Evolutionary conservation across 768 basidiomycete species (phyloP), one percentile per base, ranked within the genome.

Genomic region (Suillus ampliporus): DNA sequence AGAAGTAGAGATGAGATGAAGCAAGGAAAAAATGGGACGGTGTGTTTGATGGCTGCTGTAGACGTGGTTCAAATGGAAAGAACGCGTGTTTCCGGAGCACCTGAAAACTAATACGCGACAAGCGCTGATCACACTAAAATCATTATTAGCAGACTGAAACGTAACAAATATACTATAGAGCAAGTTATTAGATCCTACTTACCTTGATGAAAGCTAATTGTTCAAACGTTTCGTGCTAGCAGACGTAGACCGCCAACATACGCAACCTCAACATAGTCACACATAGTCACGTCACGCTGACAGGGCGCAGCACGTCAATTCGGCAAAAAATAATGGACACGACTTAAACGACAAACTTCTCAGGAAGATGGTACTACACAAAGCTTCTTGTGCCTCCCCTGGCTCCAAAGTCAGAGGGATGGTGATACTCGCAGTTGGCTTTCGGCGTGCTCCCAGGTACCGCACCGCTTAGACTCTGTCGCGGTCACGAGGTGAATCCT

Each of bases 331-430:
- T n/a, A 50, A 10, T 31, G 4, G 17, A 50, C 17, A 50, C 9
- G 17, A 31, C 23, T 26, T 11, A 8, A 47, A 8, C 15, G 23
- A 46, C 44, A 14, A 15, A 23, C 46, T 47, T 23, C 7, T 50
- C 28, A 50, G 9, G 28, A 26, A 28, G 28, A 19, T 31, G 46
- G 23, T 5, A 17, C 47, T 31, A 31, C 51, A 34, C 81, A 83
- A 19, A 38, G 21, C 14, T 63, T 61, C 69, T 84, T 84, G 68
- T 83, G 84, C 37, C 37, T n/a, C n/a, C n/a, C n/a, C n/a, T n/a
- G n/a, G n/a, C n/a, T n/a, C n/a, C n/a, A n/a, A n/a, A n/a, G n/a
- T n/a, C n/a, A n/a, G n/a, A n/a, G n/a, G n/a, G n/a, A n/a, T n/a
- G n/a, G n/a, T n/a, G n/a, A n/a, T n/a, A n/a, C n/a, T n/a, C n/a